phyloP scores from a whole-genome alignment of 192 early-diverging fungal species.

The Backusella tarrabulga region DNA sequence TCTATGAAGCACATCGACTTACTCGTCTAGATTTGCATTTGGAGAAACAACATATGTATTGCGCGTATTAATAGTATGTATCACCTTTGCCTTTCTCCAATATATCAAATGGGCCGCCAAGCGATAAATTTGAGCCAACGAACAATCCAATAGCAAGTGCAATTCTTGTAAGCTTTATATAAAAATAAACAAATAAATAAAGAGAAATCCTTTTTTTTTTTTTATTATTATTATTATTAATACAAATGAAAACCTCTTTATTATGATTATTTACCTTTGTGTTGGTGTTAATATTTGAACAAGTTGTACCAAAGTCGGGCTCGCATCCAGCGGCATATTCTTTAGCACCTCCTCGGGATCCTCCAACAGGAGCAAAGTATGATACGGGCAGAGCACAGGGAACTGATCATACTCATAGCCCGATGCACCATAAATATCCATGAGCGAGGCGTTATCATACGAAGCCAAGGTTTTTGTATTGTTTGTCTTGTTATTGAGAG shows the following conservation, averaged over 20 bases:
- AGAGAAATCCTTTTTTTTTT: neutral
- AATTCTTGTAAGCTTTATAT: constrained; percentile 70
- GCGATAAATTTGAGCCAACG: constrained; percentile 90
- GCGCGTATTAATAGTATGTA: constrained; percentile 72
- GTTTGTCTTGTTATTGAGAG: constrained; percentile 26
- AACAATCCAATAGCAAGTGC: constrained; percentile 83
- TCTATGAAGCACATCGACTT: constrained; percentile 13
- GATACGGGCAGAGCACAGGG: constrained; percentile 82
- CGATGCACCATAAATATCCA: constrained; percentile 35
- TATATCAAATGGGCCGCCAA: constrained; percentile 89
- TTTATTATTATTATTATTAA: too few species aligned
- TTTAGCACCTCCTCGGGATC: constrained; percentile 82
- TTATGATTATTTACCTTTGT: constrained; percentile 51
- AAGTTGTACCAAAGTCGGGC: constrained; percentile 84
- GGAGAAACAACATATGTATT: constrained; percentile 82
- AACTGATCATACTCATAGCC: constrained; percentile 66
- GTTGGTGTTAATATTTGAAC: constrained; percentile 87
- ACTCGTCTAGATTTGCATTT: constrained; percentile 57
- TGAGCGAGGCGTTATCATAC: constrained; percentile 20
- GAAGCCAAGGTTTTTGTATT: neutral
- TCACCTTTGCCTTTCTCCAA: constrained; percentile 90
- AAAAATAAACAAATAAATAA: neutral
- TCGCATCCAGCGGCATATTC: constrained; percentile 76
- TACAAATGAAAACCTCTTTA: too few species aligned
- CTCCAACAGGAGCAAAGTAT: constrained; percentile 79